Conservation (phyloP, 371 early-diverging fungal genomes). For the Smittium mucronatum region DNA sequence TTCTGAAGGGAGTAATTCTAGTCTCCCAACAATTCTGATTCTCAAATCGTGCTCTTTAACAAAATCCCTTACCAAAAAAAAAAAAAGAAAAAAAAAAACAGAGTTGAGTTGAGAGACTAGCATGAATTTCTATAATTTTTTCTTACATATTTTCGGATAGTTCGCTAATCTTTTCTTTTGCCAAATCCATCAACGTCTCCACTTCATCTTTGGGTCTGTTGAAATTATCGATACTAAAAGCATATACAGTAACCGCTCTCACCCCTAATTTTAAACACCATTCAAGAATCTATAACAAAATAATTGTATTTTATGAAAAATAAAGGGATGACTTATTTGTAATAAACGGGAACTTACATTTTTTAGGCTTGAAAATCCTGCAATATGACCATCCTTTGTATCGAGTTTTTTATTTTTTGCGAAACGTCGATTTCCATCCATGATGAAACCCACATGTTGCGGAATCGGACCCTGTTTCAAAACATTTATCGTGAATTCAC, state of each 20-base stretch:
- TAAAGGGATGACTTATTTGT: neutral
- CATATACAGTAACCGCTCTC: constrained; percentile 88
- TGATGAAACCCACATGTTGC: constrained; percentile 90
- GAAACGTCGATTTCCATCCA: constrained; percentile 98
- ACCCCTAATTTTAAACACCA: constrained; percentile 78
- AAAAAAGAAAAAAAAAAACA: too few species aligned
- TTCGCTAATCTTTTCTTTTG: constrained; percentile 63
- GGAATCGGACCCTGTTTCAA: constrained; percentile 72
- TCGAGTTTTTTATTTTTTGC: constrained; percentile 47
- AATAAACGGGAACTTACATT: constrained; percentile 34
- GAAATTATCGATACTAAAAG: constrained; percentile 97
- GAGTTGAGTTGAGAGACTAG: too few species aligned
- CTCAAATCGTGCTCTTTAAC: constrained; percentile 57
- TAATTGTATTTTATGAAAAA: neutral
- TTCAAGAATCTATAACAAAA: constrained; percentile 51
- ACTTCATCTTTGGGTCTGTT: constrained; percentile 85
- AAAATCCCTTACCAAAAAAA: constrained; percentile 49
- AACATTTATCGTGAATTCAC: constrained; percentile 30
- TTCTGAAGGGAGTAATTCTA: constrained; percentile 49
- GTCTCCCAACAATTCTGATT: constrained; percentile 72
- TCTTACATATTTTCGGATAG: constrained; percentile 29
- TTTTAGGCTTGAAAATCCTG: constrained; percentile 68
- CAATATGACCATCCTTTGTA: constrained; percentile 59
- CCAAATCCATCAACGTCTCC: constrained; percentile 72
- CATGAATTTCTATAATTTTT: too few species aligned